Conservation (phyloP, 805 yeast genomes). For the Jamesozyma gamospora region DNA sequence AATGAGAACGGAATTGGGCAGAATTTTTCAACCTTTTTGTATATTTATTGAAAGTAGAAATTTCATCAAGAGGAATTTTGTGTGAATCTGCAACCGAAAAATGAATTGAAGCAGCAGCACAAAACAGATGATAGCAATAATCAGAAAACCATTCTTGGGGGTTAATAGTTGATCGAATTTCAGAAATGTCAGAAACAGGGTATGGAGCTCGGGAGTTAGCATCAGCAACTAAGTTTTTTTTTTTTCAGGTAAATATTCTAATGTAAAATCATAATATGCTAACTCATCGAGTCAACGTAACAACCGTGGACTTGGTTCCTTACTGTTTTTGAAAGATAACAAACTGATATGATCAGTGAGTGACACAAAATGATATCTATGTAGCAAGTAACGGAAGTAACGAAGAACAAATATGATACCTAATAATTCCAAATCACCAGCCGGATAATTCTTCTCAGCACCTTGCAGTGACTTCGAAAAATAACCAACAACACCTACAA, state of each 20-base stretch:
- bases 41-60: too few relatives aligned
- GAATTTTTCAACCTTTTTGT: too few relatives aligned
- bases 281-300: constrained; percentile 6
- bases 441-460: constrained; percentile 26
- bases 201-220: too few relatives aligned
- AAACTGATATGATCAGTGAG: constrained; percentile 9
- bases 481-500: constrained; percentile 8
- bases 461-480: constrained; percentile 28
- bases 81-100: too few relatives aligned
- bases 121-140: too few relatives aligned
- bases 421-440: constrained; percentile 9
- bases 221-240: constrained; percentile 10
- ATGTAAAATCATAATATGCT: constrained; percentile 7
- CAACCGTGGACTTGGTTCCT: constrained; percentile 7
- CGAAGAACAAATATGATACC: constrained; percentile 6
- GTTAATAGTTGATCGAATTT: too few relatives aligned
- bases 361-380: constrained; percentile 5
- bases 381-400: constrained; percentile 8
- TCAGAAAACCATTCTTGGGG: too few relatives aligned
- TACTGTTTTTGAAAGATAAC: constrained; percentile 3
- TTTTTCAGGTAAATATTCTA: constrained; percentile 7
- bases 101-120: too few relatives aligned
- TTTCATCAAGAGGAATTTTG: too few relatives aligned
- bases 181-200: too few relatives aligned
- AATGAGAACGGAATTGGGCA: too few relatives aligned